Conservation (phyloP, 2,329 filamentous ascomycete genomes). For the Hawksworthiomyces lignivorus region DNA sequence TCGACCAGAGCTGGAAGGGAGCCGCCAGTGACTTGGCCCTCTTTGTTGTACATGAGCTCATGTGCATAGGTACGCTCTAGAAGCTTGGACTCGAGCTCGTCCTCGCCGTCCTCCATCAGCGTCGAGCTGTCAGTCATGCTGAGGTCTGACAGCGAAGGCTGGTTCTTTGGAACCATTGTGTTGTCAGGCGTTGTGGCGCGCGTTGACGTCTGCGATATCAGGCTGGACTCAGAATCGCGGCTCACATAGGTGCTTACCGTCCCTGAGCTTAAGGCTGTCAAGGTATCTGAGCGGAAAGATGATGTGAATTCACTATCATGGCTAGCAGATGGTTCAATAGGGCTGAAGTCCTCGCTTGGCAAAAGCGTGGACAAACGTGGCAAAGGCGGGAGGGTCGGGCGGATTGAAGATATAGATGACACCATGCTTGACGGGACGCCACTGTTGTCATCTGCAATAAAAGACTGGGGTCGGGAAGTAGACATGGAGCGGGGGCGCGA, state of each 20-base stretch:
- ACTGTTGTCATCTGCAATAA: conserved; percentile 30
- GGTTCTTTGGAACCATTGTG: conserved; percentile 43
- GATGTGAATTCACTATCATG: conserved; percentile 44
- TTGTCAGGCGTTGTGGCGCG: conserved; percentile 79
- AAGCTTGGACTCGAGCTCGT: conserved; percentile 75
- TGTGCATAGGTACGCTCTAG: conserved; percentile 88
- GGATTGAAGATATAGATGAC: conserved; percentile 41
- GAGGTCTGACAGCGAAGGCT: conserved; percentile 60
- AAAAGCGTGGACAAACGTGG: conserved; percentile 49
- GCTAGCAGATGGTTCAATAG: conserved; percentile 34
- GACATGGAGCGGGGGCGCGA: conserved; percentile 24
- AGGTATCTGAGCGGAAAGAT: conserved; percentile 57
- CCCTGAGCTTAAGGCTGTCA: conserved; percentile 67
- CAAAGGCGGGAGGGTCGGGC: conserved; percentile 45
- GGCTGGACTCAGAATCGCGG: conserved; percentile 73
- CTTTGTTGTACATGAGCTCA: conserved; percentile 87
- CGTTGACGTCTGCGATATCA: conserved; percentile 75
- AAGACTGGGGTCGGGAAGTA: conserved; percentile 36
- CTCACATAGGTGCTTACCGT: conserved; percentile 73
- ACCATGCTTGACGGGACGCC: conserved; percentile 29
- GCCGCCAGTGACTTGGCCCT: conserved; percentile 88
- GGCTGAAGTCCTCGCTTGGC: conserved; percentile 40
- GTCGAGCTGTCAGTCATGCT: conserved; percentile 59
- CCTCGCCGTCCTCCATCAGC: conserved; percentile 58
- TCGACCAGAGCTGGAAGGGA: conserved; percentile 89